phyloP scores from a whole-genome alignment of 192 early-diverging fungal genomes.

The Dimargaris xerosporica region DNA sequence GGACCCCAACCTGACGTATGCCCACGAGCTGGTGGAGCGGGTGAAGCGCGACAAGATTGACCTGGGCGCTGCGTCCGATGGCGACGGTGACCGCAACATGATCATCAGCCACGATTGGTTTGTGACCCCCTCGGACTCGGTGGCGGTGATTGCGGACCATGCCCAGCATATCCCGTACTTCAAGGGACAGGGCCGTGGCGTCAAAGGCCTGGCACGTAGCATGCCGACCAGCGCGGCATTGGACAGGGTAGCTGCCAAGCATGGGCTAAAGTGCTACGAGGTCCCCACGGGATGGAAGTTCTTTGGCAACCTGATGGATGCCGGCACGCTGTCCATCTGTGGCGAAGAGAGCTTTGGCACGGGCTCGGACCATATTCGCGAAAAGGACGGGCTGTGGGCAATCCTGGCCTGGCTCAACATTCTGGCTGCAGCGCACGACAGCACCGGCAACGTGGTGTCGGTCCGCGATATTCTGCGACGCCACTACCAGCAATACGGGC shows the following conservation, averaged over 20 bases:
- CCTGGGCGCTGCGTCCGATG: slow-evolving; percentile 94
- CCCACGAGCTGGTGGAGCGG: slow-evolving; percentile 79
- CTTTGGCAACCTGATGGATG: slow-evolving; percentile 99
- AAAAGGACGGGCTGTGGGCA: slow-evolving; percentile 99
- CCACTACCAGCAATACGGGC: slow-evolving; percentile 74
- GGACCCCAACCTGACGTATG: slow-evolving; percentile 96
- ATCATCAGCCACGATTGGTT: slow-evolving; percentile 89
- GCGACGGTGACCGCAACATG: slow-evolving; percentile 98
- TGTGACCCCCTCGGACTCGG: slow-evolving; percentile 93
- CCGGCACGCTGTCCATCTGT: slow-evolving; percentile 80
- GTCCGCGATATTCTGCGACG: slow-evolving; percentile 67
- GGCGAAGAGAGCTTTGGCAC: slow-evolving; percentile 98
- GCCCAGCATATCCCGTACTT: slow-evolving; percentile 84
- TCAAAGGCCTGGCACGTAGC: slow-evolving; percentile 77
- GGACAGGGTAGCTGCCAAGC: slow-evolving; percentile 74
- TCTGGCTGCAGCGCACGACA: slow-evolving; percentile 52
- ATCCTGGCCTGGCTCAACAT: slow-evolving; percentile 95
- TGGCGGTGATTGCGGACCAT: slow-evolving; percentile 89
- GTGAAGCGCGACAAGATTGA: slow-evolving; percentile 62
- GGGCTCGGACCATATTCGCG: slow-evolving; percentile 95
- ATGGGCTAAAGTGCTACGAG: slow-evolving; percentile 65
- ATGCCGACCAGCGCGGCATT: slow-evolving; percentile 95
- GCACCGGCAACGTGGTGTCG: slow-evolving; percentile 32
- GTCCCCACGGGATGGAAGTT: slow-evolving; percentile 94
- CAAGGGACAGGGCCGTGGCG: slow-evolving; percentile 51